These are phyloP conservation scores for Hylodesmum podocarpum DNA, from an alignment of 306 rosid genomes.

Conservation along the genomic window DNA sequence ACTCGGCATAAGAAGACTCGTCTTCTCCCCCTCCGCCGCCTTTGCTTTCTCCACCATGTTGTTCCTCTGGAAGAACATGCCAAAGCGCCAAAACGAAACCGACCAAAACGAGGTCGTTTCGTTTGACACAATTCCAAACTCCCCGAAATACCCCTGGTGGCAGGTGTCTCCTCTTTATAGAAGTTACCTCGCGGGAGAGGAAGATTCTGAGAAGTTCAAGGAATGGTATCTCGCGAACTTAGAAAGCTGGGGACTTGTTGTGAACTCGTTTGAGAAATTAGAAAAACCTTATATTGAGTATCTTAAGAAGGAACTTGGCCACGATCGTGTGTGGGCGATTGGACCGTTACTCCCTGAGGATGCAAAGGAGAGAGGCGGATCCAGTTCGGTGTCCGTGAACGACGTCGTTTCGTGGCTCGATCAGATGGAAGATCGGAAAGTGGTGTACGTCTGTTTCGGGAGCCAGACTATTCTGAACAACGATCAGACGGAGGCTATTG, in stretches of 20 bases:
- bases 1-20: conserved; percentile 35
- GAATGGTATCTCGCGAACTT: conserved; percentile 21
- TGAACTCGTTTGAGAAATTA: conserved; percentile 45
- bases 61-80: conserved; percentile 31
- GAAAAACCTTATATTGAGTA: conserved; percentile 44
- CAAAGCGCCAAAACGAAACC: neutral
- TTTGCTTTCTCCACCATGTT: conserved; percentile 37
- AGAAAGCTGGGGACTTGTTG: conserved; percentile 49
- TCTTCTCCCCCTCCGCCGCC: conserved; percentile 52
- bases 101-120: conserved; percentile 41
- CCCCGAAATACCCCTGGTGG: conserved; percentile 63
- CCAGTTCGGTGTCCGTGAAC: conserved; percentile 13
- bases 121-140: conserved; percentile 28
- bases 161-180: conserved; percentile 51
- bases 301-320: conserved; percentile 32
- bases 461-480: conserved; percentile 25
- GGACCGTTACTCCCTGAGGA: conserved; percentile 50
- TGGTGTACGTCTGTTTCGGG: conserved; percentile 60
- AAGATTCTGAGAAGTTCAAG: conserved; percentile 17
- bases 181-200: conserved; percentile 24
- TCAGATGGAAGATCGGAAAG: neutral
- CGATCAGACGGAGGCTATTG: conserved; percentile 35
- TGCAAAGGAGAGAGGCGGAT: conserved; percentile 37
- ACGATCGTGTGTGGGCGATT: conserved; percentile 52
- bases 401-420: conserved; percentile 50